Percentiles rank a stretch among this genome's conserved stretches.
Conservation (phyloP, 78 protist species). For the Dictyostelium brefeldianum region DNA sequence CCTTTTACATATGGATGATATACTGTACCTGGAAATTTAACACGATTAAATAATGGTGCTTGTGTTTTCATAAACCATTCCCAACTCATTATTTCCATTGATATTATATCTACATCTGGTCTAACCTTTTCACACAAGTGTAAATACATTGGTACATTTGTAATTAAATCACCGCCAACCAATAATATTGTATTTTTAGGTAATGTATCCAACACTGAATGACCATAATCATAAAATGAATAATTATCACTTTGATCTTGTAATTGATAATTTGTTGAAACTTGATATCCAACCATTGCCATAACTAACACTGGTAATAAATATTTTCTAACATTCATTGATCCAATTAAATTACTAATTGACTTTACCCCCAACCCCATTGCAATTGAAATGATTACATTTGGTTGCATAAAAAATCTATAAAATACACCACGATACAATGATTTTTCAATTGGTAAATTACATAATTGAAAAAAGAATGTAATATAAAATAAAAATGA, state of each 20-base stretch:
- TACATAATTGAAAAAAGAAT: conserved; percentile 76
- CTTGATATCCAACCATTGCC: conserved; percentile 15
- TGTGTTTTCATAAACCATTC: conserved; percentile 65
- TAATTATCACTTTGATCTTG: conserved; percentile 76
- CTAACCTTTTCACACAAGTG: conserved; percentile 47
- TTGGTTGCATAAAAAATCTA: conserved; percentile 81
- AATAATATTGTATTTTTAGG: conserved; percentile 55
- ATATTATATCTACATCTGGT: conserved; percentile 56
- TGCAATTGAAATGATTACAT: conserved; percentile 43
- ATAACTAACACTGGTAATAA: conserved; percentile 34
- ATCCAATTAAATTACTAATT: not conserved
- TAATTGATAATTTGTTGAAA: conserved; percentile 4
- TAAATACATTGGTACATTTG: conserved; percentile 69
- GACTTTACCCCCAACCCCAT: conserved; percentile 53
- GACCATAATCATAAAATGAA: conserved; percentile 52
- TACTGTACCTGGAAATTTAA: conserved; percentile 61
- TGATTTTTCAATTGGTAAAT: conserved; percentile 79
- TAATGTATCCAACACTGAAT: conserved; percentile 35
- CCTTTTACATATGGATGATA: conserved; percentile 52
- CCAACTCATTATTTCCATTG: conserved; percentile 77
- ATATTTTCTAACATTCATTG: not conserved
- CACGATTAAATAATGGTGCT: conserved; percentile 27
- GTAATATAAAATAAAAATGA: conserved; percentile 74
- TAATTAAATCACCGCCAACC: conserved; percentile 69
- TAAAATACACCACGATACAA: conserved; percentile 70